These are phyloP conservation scores for Stenocarpella maydis DNA, from an alignment of 2,329 filamentous ascomycete genomes.

Conservation along the genomic window DNA sequence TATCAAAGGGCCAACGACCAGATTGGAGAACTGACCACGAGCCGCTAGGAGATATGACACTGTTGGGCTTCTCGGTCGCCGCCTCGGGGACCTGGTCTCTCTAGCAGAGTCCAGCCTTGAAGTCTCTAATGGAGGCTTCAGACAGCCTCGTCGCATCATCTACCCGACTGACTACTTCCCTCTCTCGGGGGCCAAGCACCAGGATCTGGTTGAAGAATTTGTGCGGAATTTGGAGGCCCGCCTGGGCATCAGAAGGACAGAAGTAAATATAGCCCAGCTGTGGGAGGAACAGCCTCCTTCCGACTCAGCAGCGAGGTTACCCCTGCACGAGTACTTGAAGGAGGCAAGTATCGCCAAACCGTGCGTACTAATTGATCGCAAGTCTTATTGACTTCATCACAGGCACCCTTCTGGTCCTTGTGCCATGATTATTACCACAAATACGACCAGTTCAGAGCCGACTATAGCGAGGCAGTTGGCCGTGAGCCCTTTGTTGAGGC, in stretches of 20 bases:
- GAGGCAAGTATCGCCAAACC: background rate
- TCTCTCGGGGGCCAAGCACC: conserved; percentile 14
- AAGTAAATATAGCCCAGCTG: conserved; percentile 18
- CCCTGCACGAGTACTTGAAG: conserved; percentile 29
- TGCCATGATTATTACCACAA: conserved; percentile 26
- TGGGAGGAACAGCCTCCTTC: conserved; percentile 26
- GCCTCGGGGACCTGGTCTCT: conserved; percentile 19
- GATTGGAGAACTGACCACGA: background rate
- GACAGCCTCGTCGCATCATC: conserved; percentile 13
- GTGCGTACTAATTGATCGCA: background rate
- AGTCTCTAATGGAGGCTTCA: background rate
- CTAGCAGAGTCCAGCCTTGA: conserved; percentile 27
- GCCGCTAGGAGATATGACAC: conserved; percentile 31
- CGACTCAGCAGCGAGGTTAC: background rate
- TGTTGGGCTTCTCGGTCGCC: conserved; percentile 26
- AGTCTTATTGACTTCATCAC: background rate
- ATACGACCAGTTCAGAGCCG: conserved; percentile 19
- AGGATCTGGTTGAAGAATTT: conserved; percentile 26
- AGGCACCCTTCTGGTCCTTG: conserved; percentile 33
- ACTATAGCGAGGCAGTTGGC: conserved; percentile 22
- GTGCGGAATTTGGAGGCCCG: conserved; percentile 25
- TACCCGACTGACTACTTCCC: conserved; percentile 32
- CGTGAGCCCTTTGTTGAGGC: conserved; percentile 29
- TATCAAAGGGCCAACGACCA: no score
- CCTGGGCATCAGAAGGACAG: background rate